Conservation (phyloP, 1,284 basidiomycete genomes). For the Rhodotorula sp. region DNA sequence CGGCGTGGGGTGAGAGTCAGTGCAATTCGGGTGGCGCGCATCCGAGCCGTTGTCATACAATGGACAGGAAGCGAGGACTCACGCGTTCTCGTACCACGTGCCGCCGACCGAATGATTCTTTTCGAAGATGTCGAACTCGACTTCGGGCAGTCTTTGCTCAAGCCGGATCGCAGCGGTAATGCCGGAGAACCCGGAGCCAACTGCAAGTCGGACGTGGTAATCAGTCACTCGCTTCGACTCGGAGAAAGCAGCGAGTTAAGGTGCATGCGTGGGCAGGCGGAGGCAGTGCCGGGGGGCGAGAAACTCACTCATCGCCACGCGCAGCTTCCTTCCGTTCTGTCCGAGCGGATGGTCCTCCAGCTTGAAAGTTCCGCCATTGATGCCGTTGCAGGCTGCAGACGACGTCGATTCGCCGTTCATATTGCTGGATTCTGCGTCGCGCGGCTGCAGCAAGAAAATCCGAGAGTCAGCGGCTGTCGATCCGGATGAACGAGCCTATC, state of each 20-base stretch:
- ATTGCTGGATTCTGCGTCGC: background rate
- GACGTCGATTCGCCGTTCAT: background rate
- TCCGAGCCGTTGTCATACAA: too few species aligned
- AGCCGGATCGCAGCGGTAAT: conserved; percentile 62
- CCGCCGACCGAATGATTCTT: conserved; percentile 62
- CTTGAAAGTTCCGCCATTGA: conserved; percentile 3
- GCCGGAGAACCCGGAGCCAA: conserved; percentile 61
- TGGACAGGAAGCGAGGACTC: background rate
- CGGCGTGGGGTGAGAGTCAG: background rate
- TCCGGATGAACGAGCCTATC: too few species aligned
- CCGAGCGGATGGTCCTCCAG: conserved; percentile 37
- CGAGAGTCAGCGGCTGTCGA: background rate
- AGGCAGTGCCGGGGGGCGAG: background rate
- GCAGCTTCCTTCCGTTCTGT: conserved; percentile 18
- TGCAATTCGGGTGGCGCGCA: too few species aligned
- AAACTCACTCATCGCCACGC: conserved; percentile 37
- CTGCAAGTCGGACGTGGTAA: background rate
- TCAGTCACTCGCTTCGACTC: too few species aligned
- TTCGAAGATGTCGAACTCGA: conserved; percentile 63
- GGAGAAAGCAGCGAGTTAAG: background rate
- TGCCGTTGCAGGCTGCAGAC: background rate
- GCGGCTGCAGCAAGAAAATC: background rate
- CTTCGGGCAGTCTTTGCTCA: conserved; percentile 56
- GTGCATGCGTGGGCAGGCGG: background rate
- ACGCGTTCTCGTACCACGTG: conserved; percentile 50